These are phyloP conservation scores for Pleurotus cornucopiae DNA, from an alignment of 768 basidiomycete species.

Conservation along the genomic window DNA sequence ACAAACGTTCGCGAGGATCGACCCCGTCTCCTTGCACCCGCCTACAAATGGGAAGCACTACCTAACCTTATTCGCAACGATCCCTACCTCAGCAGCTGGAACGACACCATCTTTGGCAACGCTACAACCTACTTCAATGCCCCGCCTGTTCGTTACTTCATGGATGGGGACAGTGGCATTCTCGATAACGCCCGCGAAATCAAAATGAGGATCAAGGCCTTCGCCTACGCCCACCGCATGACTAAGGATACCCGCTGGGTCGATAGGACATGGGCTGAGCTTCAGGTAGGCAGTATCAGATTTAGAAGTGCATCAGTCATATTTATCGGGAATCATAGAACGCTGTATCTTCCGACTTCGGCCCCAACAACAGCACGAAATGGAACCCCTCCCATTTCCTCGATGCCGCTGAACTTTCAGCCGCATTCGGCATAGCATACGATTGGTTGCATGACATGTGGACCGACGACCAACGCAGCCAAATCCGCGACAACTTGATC, in stretches of 20 bases:
- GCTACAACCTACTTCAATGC: conserved; percentile 68
- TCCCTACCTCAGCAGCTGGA: conserved; percentile 86
- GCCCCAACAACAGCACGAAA: conserved; percentile 50
- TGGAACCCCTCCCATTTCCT: conserved; percentile 95
- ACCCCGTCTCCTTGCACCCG: conserved; percentile 87
- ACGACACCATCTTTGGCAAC: conserved; percentile 85
- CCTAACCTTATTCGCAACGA: conserved; percentile 73
- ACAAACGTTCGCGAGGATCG: conserved; percentile 69
- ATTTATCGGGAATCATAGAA: conserved; percentile 38
- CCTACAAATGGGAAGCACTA: conserved; percentile 88
- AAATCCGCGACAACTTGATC: conserved; percentile 71
- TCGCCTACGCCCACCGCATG: conserved; percentile 86
- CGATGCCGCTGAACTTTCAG: conserved; percentile 84
- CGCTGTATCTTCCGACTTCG: conserved; percentile 65
- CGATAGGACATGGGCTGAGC: conserved; percentile 79
- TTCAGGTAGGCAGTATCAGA: conserved; percentile 54
- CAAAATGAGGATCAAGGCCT: conserved; percentile 90
- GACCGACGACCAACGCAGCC: conserved; percentile 65
- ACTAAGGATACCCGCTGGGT: conserved; percentile 91
- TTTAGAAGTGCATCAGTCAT: not conserved
- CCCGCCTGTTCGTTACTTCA: conserved; percentile 62
- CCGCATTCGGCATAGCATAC: conserved; percentile 89
- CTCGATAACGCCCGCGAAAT: conserved; percentile 86
- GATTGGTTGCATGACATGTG: conserved; percentile 93
- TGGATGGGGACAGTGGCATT: conserved; percentile 87